phyloP scores from a whole-genome alignment of 768 basidiomycete genomes.

The Agaricus subrufescens region DNA sequence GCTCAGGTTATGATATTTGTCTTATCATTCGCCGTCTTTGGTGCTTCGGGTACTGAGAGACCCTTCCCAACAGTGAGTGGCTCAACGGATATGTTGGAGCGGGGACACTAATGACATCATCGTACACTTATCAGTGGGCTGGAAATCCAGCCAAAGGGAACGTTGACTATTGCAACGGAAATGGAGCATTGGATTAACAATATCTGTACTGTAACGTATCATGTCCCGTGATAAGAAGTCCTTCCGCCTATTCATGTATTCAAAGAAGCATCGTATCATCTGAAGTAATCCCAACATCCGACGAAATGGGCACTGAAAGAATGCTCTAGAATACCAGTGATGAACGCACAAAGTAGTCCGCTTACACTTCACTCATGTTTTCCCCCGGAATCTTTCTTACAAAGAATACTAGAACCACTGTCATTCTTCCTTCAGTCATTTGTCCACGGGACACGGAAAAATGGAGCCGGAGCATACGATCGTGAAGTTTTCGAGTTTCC shows the following conservation, averaged over 20 bases:
- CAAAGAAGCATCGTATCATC: too few species aligned
- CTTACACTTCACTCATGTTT: too few species aligned
- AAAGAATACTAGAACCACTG: too few species aligned
- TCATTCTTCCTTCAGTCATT: too few species aligned
- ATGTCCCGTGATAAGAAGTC: not conserved
- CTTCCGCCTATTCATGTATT: not conserved
- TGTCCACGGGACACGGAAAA: too few species aligned
- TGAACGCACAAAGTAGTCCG: too few species aligned
- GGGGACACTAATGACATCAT: constrained; percentile 4
- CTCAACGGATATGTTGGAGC: not conserved
- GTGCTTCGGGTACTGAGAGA: constrained; percentile 43
- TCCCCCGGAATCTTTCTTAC: too few species aligned
- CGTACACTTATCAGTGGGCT: constrained; percentile 34
- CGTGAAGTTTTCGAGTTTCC: too few species aligned
- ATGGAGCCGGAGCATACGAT: too few species aligned
- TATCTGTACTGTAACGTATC: not conserved
- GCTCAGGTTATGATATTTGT: constrained; percentile 64
- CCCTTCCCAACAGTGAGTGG: constrained; percentile 44
- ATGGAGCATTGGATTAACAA: constrained; percentile 41
- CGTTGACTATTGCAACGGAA: constrained; percentile 57
- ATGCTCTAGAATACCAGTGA: too few species aligned
- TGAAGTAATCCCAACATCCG: too few species aligned
- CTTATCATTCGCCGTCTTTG: constrained; percentile 61
- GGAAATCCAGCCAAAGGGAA: constrained; percentile 51
- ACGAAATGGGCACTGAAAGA: too few species aligned